Evolutionary conservation across 768 basidiomycete genomes (phyloP).

Genomic region (Stropharia rugosoannulata): DNA sequence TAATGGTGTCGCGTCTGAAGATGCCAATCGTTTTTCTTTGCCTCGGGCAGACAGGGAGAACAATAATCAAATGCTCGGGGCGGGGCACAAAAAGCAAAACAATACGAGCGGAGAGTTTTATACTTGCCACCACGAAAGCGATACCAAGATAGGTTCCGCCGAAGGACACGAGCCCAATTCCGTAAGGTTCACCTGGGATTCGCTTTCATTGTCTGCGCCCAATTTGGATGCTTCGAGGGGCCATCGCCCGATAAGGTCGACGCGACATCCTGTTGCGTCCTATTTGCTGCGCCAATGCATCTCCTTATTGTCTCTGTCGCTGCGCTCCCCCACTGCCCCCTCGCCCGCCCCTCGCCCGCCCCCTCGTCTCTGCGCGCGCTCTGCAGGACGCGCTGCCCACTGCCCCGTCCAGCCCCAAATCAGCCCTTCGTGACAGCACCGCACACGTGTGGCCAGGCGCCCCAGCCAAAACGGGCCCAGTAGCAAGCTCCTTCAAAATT

Average conservation of each 20-base stretch:
- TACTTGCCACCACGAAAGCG: slow-evolving; percentile 34
- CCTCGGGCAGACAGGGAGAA: slow-evolving; percentile 33
- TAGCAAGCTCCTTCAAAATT: slow-evolving; percentile 29
- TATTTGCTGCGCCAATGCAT: no score
- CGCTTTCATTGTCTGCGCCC: slow-evolving; percentile 32
- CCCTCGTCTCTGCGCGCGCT: background rate
- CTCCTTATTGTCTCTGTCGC: slow-evolving; percentile 24
- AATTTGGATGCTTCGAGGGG: no score
- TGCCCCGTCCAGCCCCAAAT: background rate
- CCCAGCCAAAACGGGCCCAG: slow-evolving; percentile 17
- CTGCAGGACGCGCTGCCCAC: background rate
- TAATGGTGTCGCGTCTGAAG: slow-evolving; percentile 46
- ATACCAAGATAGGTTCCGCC: slow-evolving; percentile 35
- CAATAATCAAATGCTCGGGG: slow-evolving; percentile 51
- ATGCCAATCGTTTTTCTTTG: slow-evolving; percentile 46
- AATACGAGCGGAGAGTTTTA: slow-evolving; percentile 57
- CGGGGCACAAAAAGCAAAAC: slow-evolving; percentile 59
- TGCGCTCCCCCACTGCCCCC: background rate
- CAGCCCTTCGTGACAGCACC: background rate
- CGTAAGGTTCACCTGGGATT: slow-evolving; percentile 31
- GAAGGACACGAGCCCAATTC: slow-evolving; percentile 36
- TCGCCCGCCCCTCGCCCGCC: background rate
- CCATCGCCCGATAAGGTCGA: slow-evolving; percentile 36
- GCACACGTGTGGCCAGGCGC: slow-evolving; percentile 17
- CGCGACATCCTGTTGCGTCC: no score